Base-by-base conservation (phyloP, 148 eudicot genomes). In the Diospyros kaki region DNA sequence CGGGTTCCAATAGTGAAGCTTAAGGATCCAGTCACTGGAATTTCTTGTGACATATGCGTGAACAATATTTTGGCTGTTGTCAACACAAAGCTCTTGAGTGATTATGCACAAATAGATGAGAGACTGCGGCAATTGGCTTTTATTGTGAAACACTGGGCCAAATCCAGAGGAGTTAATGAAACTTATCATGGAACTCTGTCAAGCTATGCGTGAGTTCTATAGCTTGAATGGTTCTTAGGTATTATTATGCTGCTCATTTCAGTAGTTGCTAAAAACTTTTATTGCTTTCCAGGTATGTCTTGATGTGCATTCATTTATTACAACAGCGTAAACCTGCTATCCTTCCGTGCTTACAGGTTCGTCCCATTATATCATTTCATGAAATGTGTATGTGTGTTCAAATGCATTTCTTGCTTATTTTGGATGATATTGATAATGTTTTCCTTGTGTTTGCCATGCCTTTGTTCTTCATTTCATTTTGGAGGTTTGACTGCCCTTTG, bases 121-220 rank as follows among this genome's bases (percentile, higher is more conserved):
- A 89, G 98, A 79, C 81, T 95, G 72, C 89, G 91, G 70, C 98
- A 92, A 76, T 76, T 95, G 86, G 97, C 90, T 40, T 95, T 90
- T 80, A 88, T 95, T 88, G 94, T 95, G 76, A 95, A 95, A 79
- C 98, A 95, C 58, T 95, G 98, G 98, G 98, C 98, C 6, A 95
- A 95, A 71, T 87, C 89, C 51, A 88, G 98, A 85, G 94, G 89
- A 69, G 91, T 95, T 54, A 95, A 95, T 81, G 94, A 86, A 81
- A 95, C 98, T 68, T 95, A 95, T 77, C 96, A 87, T 55, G 98
- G 98, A 79, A 95, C 98, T 38, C 77, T 95, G 11, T 95, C 98
- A 43, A 95, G 98, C 86, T 95, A 95, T 76, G 97, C 98, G 98
- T 95, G 81, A 90, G 98, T 92, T 43, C 28, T 28, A 45, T 55